These are phyloP conservation scores for Heliocybe sulcata DNA, from an alignment of 1,284 basidiomycete genomes.

Conservation along the genomic window DNA sequence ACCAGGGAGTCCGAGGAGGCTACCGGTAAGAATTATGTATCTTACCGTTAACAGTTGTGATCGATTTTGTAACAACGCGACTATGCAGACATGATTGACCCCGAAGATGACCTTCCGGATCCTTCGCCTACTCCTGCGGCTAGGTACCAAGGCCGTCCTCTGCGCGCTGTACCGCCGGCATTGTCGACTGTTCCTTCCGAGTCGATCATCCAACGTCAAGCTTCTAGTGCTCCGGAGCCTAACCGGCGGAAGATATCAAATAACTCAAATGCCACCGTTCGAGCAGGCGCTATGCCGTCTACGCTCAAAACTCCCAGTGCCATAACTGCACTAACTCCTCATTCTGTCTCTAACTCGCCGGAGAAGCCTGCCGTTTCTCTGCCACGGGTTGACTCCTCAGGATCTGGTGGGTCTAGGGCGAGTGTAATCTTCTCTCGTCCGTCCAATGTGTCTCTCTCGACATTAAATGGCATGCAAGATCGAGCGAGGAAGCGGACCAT, in stretches of 20 bases:
- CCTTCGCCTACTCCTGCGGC: conserved; percentile 60
- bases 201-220: conserved; percentile 26
- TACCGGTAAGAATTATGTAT: conserved; percentile 10
- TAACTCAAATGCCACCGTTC: conserved; percentile 44
- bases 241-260: conserved; percentile 39
- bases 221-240: conserved; percentile 19
- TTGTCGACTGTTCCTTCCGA: conserved; percentile 56
- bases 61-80: conserved; percentile 10
- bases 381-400: conserved; percentile 35
- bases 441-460: conserved; percentile 40
- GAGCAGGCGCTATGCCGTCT: conserved; percentile 33
- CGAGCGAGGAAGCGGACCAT: conserved; percentile 32
- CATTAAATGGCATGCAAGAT: conserved; percentile 49
- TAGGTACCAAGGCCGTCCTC: conserved; percentile 28
- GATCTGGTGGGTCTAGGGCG: conserved; percentile 22
- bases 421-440: conserved; percentile 58
- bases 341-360: conserved; percentile 47
- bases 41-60: conserved; percentile 21
- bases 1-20: not conserved
- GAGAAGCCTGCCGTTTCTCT: conserved; percentile 32
- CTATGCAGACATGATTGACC: conserved; percentile 22
- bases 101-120: conserved; percentile 43
- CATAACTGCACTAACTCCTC: conserved; percentile 63
- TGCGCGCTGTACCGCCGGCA: conserved; percentile 48
- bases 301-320: conserved; percentile 46